Evolutionary conservation across 2,329 filamentous ascomycete genomes (phyloP).

Genomic region (Aspergillus ruber): DNA sequence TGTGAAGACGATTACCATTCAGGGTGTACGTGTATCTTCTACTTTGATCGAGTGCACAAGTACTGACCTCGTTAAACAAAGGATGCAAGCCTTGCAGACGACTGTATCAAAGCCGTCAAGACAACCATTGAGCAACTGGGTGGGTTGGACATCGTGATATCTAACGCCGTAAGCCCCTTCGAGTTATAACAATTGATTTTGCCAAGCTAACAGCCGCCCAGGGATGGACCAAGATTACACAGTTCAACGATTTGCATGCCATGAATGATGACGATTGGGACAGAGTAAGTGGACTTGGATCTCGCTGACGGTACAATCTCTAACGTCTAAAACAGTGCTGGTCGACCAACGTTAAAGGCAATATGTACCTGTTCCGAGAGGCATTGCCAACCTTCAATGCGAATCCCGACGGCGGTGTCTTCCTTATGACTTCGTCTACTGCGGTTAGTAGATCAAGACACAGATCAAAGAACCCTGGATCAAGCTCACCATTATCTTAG

Average conservation of each 20-base stretch:
- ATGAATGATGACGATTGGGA: slow-evolving; percentile 59
- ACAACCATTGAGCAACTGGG: slow-evolving; percentile 57
- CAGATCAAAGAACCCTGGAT: slow-evolving; percentile 8
- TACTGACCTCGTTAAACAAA: slow-evolving; percentile 15
- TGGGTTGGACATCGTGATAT: slow-evolving; percentile 69
- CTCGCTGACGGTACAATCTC: neutral
- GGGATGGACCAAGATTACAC: slow-evolving; percentile 58
- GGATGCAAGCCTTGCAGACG: slow-evolving; percentile 56
- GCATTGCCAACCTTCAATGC: slow-evolving; percentile 54
- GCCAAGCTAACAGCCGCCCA: slow-evolving; percentile 14
- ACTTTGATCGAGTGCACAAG: neutral
- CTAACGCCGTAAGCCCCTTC: slow-evolving; percentile 55
- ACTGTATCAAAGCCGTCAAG: slow-evolving; percentile 54
- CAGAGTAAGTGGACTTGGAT: slow-evolving; percentile 35
- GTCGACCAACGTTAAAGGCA: slow-evolving; percentile 56
- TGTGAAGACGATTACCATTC: slow-evolving; percentile 50
- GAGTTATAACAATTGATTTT: neutral
- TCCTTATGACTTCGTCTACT: slow-evolving; percentile 58
- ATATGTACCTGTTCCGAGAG: slow-evolving; percentile 49
- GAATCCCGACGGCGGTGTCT: slow-evolving; percentile 57
- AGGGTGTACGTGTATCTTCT: slow-evolving; percentile 46
- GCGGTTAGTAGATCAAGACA: slow-evolving; percentile 39
- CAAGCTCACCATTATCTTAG: slow-evolving; percentile 21
- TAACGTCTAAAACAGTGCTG: slow-evolving; percentile 43
- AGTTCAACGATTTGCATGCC: slow-evolving; percentile 53